Evolutionary conservation across 495 filamentous ascomycete species (phyloP), one percentile per base, ranked within the genome.

Genomic region (Chaetomium cochliodes): DNA sequence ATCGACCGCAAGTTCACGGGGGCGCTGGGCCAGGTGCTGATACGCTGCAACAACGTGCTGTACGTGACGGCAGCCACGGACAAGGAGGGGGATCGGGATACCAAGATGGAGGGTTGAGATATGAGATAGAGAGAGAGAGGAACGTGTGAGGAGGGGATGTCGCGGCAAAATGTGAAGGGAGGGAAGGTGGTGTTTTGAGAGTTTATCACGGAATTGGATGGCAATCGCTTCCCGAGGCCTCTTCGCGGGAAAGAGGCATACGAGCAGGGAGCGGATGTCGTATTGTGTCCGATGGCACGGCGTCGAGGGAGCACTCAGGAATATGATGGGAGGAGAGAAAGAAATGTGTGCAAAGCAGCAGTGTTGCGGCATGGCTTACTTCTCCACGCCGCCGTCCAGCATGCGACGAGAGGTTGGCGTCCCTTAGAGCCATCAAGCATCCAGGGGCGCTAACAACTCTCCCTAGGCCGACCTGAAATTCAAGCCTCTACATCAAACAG

Each of bases 11-110:
- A 94, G 84, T 88, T 84, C 72, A 91, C 89, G 37, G 92, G 91
- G 54, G 82, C 81, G 65, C 77, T 98, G 72, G 94, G 94, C 22
- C 87, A 96, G 76, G 94, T 98, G 56, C 74, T 98, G 69, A 98
- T 98, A 68, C 83, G 94, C 92, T 96, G 73, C 63, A 77, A 98
- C 76, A 98, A 98, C 70, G 94, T 98, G 33, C 83, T 98, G 53
- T 98, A 91, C 88, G 92, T 98, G 75, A 86, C 87, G 62, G 82
- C 80, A 25, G 83, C 85, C 37, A 87, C 13, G 5, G 41, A 87
- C 69, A 82, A 87, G 74, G 69, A 71, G 11, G 63, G 28, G 71
- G 78, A 54, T 50, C 74, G 70, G 42, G 87, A 90, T 68, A 79
- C 79, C 28, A 81, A 79, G 69, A 90, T 90, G 88, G 81, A 84